These are phyloP conservation scores for Fusarium ramigenum DNA, from an alignment of 2,329 filamentous ascomycete genomes.

Conservation along the genomic window DNA sequence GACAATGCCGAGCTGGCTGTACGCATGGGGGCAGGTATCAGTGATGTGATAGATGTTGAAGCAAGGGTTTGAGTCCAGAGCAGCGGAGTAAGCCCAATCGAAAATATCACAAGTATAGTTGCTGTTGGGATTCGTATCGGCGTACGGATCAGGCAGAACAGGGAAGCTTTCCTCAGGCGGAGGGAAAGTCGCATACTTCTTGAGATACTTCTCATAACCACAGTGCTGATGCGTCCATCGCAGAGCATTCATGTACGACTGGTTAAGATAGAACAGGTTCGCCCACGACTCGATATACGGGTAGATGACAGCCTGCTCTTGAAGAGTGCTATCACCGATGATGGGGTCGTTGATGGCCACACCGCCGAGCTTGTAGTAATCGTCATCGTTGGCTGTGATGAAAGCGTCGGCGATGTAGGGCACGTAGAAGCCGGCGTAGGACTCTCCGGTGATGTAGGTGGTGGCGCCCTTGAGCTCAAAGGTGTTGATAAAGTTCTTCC, in stretches of 20 bases:
- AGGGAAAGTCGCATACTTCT: slow-evolving; percentile 74
- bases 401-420: slow-evolving; percentile 80
- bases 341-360: slow-evolving; percentile 79
- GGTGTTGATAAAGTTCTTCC: slow-evolving; percentile 78
- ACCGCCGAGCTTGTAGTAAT: slow-evolving; percentile 73
- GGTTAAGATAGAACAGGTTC: slow-evolving; percentile 70
- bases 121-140: slow-evolving; percentile 40
- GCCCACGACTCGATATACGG: slow-evolving; percentile 70
- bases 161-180: slow-evolving; percentile 68
- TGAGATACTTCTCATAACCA: slow-evolving; percentile 68
- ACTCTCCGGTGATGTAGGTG: slow-evolving; percentile 77
- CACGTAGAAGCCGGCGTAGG: slow-evolving; percentile 73
- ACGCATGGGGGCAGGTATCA: slow-evolving; percentile 75
- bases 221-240: slow-evolving; percentile 64
- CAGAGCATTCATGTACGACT: slow-evolving; percentile 63
- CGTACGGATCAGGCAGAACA: slow-evolving; percentile 38
- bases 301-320: slow-evolving; percentile 59
- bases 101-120: slow-evolving; percentile 67
- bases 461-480: slow-evolving; percentile 75
- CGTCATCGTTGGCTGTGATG: slow-evolving; percentile 71
- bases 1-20: slow-evolving; percentile 75
- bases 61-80: slow-evolving; percentile 73
- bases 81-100: slow-evolving; percentile 63
- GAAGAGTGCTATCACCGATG: slow-evolving; percentile 61
- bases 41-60: slow-evolving; percentile 81